Base-by-base conservation (phyloP, 495 filamentous ascomycete species). In the Aspergillus nidulans region DNA sequence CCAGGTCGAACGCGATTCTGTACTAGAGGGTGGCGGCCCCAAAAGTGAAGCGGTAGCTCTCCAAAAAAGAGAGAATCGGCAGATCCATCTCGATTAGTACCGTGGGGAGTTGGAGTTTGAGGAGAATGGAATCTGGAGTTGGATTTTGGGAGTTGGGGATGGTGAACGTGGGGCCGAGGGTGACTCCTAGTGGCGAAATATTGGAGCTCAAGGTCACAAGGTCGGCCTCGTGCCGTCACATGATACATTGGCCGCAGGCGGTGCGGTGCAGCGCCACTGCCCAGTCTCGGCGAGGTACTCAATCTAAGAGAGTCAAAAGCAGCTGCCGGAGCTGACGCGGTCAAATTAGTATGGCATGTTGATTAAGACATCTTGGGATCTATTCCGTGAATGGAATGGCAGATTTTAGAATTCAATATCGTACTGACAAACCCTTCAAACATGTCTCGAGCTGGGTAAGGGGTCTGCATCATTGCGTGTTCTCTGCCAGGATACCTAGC, bases 241-340 rank as follows among this genome's bases (percentile, higher is more conserved):
- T 64, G 62, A 64, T 58, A 59, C n/a, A n/a, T n/a, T n/a, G 56
- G 56, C 53, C 48, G 58, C 55, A 39, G 55, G 30, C 30, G 30
- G 15, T 34, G 8, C 30, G 26, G 4, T 12, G 30, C 30, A 34
- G 30, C 15, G 30, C 30, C 30, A 23, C 18, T 13, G n/a, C 21
- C n/a, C n/a, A n/a, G n/a, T n/a, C n/a, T n/a, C n/a, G n/a, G n/a
- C n/a, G n/a, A n/a, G n/a, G n/a, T n/a, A n/a, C n/a, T n/a, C n/a
- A n/a, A n/a, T n/a, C n/a, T n/a, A n/a, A n/a, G n/a, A n/a, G 19
- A 43, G 40, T 43, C 40, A 43, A 20, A 23, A 19, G 7, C 39
- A 19, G 39, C 13, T 53, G 18, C 30, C 42, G 51, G 25, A 45
- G 26, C 28, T 45, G 25, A 53, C 39, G 40, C 51, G 51, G 48